Base-by-base conservation (phyloP, 495 filamentous ascomycete species). In the Rusavskia elegans region DNA sequence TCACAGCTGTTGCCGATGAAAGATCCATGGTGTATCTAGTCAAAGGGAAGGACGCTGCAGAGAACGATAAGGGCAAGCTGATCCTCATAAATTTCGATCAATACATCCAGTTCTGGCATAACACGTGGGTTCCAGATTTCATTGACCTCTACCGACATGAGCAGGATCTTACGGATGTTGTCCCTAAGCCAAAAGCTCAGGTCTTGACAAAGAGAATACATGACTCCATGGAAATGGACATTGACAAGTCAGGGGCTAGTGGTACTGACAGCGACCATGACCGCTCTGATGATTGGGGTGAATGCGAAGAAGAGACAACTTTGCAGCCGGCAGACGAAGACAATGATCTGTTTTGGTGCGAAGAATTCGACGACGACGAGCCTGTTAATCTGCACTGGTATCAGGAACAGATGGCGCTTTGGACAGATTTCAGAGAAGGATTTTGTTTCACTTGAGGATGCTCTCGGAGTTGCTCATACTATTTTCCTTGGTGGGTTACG, bases 31-130 rank as follows among this genome's bases (percentile, higher is more conserved):
- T 73, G 10, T 74, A 74, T 13, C 61, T 82, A 5, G 66, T 84
- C 4, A 76, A 81, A 54, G 66, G 70, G 10, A 70, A 71, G 0
- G 74, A 71, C 6, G 60, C 67, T 0, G 50, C 60, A 5, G 51
- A 59, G 0, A 59, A 61, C 20, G 67, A 76, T 16, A 59, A 20
- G n/a, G 30, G 71, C 23, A 71, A 74, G 0, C 57, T 87, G 30
- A 64, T 84, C 8, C 70, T 84, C 37, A 60, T 87, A 48, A 80
- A 73, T 36, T 87, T 83, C 57, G 82, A 87, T 56, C 75, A 82
- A 0, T 56, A 68, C 3, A 65, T 75, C 38, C 69, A 65, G 51
- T 53, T 78, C 14, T 14, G 16, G 14, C 44, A 46, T 29, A 27
- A 39, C 3, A 37, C 16, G 16, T 36, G 30, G 30, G 30, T 20